Conservation (phyloP, 495 filamentous ascomycete genomes). For the Annulohypoxylon maeteangense region DNA sequence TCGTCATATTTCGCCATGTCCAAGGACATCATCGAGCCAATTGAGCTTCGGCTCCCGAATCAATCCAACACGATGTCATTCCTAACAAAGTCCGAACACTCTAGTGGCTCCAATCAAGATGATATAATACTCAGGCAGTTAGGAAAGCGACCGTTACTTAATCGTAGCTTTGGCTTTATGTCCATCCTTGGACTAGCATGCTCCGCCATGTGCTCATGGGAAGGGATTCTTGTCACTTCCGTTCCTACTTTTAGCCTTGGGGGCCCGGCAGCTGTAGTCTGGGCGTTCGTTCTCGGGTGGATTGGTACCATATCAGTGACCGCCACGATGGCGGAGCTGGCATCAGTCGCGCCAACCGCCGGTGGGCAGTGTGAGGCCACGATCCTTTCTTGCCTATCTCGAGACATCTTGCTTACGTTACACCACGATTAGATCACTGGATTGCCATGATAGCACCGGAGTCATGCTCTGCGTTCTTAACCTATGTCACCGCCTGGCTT, state of each 20-base stretch:
- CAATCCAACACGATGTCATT: background rate
- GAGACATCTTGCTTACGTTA: background rate
- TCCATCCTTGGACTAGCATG: conserved; percentile 60
- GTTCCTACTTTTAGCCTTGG: conserved; percentile 50
- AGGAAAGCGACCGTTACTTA: conserved; percentile 40
- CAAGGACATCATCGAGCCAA: background rate
- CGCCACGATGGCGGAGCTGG: conserved; percentile 59
- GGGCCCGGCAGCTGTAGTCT: conserved; percentile 64
- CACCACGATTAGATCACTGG: conserved; percentile 30
- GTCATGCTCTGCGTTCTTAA: conserved; percentile 20
- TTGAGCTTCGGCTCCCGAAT: background rate
- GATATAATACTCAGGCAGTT: conserved; percentile 26
- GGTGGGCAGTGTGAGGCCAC: conserved; percentile 40
- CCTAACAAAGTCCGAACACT: background rate
- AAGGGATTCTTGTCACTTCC: conserved; percentile 47
- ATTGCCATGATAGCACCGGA: conserved; percentile 39
- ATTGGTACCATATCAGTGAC: conserved; percentile 58
- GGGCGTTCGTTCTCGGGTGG: conserved; percentile 64
- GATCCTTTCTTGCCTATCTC: background rate
- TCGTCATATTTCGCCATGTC: background rate
- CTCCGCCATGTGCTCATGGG: conserved; percentile 59
- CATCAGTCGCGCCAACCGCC: conserved; percentile 56
- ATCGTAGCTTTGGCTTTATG: conserved; percentile 58
- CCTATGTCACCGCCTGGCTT: conserved; percentile 39
- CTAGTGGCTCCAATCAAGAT: conserved; percentile 2